Percentiles rank a stretch among this genome's conserved stretches.
Evolutionary conservation across 495 filamentous ascomycete genomes (phyloP).

Genomic region (Penicillium lagena): DNA sequence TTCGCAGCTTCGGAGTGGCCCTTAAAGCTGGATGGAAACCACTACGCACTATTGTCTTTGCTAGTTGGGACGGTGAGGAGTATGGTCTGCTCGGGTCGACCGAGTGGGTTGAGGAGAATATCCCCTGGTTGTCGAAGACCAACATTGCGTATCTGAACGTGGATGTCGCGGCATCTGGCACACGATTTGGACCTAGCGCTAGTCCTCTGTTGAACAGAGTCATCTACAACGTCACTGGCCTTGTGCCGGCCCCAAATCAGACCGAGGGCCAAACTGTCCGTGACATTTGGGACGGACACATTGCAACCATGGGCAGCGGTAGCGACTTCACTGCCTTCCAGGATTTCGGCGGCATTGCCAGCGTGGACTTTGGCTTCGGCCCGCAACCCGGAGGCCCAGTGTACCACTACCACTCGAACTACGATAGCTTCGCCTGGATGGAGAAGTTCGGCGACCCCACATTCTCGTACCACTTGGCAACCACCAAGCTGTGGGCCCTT

Average conservation of each 20-base stretch:
- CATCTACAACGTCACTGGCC: slow-evolving; percentile 59
- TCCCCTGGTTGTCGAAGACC: slow-evolving; percentile 72
- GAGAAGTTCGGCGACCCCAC: slow-evolving; percentile 56
- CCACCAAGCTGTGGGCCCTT: slow-evolving; percentile 51
- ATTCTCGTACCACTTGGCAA: slow-evolving; percentile 56
- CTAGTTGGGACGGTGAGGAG: slow-evolving; percentile 73
- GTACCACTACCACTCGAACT: slow-evolving; percentile 76
- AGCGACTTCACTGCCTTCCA: slow-evolving; percentile 73
- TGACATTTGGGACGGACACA: slow-evolving; percentile 54
- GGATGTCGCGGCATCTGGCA: slow-evolving; percentile 54
- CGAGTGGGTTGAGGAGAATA: slow-evolving; percentile 75
- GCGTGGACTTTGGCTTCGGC: slow-evolving; percentile 55
- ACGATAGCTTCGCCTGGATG: slow-evolving; percentile 75
- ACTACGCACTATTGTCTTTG: slow-evolving; percentile 70
- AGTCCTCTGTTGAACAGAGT: slow-evolving; percentile 74
- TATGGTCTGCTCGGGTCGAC: slow-evolving; percentile 65
- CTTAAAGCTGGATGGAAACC: slow-evolving; percentile 77
- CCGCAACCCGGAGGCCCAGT: slow-evolving; percentile 40
- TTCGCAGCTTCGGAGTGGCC: slow-evolving; percentile 74
- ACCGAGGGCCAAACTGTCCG: slow-evolving; percentile 60
- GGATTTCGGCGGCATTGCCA: slow-evolving; percentile 64
- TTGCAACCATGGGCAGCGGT: slow-evolving; percentile 63
- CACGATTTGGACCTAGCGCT: slow-evolving; percentile 39
- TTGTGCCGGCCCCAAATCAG: slow-evolving; percentile 74
- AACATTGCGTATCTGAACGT: slow-evolving; percentile 73